Evolutionary conservation across 441 rosid species (phyloP), one percentile per base, ranked within the genome.

Genomic region (Mallotus repandus): DNA sequence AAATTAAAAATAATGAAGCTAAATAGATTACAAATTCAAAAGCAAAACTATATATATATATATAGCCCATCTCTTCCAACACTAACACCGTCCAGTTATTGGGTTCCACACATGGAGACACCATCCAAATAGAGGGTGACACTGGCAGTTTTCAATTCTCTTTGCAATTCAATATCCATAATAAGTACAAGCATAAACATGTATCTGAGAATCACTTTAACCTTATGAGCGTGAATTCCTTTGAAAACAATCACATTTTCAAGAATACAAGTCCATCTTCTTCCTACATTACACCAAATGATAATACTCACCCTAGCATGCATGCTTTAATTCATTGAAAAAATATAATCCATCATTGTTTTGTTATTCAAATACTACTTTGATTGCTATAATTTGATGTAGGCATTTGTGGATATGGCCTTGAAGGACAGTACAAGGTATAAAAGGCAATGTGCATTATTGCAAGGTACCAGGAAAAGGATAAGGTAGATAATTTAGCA

Each of bases 391-490:
- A 9, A 29, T 49, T n/a, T 62, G 13, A 15, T 13, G 29, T 38
- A 76, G 74, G 53, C 64, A 41, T 76, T 43, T 1, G n/a, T 50
- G 55, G 74, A 49, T 45, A 70, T 70, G 22, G 74, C 74, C 25
- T 1, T 35, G 6, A 69, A 64, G 52, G 78, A 76, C 32, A 63
- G 78, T 56, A 70, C 57, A 21, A 76, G 70, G 41, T 70, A 76
- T 56, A 48, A 70, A 58, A 76, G 52, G 60, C 70, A 76, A 55
- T 48, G 74, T 52, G 35, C 16, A 52, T 61, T 53, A n/a, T 54
- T 54, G 18, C 35, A 41, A 41, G 41, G 45, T 45, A 67, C 8
- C 16, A 32, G 19, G 10, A 35, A 25, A 19, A 16, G 29, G 45
- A 19, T 15, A 1, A 8, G 29, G 29, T 4, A n/a, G 16, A 0